These are phyloP conservation scores for Aspergillus carbonarius DNA, from an alignment of 2,329 filamentous ascomycete species.

Conservation along the genomic window DNA sequence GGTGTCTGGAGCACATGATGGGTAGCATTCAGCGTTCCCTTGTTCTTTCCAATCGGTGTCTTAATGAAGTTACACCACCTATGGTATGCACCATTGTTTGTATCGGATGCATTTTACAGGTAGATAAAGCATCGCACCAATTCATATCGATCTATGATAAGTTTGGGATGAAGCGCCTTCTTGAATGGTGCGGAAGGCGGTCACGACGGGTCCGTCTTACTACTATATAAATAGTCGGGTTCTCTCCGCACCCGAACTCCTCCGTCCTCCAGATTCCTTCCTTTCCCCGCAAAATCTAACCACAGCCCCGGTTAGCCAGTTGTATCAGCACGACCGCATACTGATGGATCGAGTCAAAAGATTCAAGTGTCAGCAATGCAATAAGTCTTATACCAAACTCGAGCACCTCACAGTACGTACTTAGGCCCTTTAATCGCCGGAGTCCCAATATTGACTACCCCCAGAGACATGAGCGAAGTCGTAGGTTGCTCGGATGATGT, in stretches of 20 bases:
- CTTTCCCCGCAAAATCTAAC: background rate
- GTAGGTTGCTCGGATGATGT: background rate
- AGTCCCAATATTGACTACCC: background rate
- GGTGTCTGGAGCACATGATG: slow-evolving; percentile 1
- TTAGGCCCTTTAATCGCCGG: background rate
- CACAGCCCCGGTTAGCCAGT: background rate
- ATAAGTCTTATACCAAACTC: slow-evolving; percentile 19
- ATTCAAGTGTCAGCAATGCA: slow-evolving; percentile 17
- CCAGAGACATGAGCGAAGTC: slow-evolving; percentile 6
- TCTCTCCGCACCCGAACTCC: background rate
- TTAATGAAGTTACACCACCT: background rate
- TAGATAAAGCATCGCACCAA: background rate
- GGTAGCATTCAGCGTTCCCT: slow-evolving; percentile 3
- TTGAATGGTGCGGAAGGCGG: background rate
- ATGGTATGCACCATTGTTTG: background rate
- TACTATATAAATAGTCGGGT: background rate
- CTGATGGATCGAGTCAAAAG: slow-evolving; percentile 8
- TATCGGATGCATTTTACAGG: background rate
- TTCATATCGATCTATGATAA: background rate
- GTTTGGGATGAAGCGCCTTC: background rate
- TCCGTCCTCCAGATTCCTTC: background rate
- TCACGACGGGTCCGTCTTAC: background rate
- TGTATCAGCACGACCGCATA: background rate
- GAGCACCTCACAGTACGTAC: slow-evolving; percentile 20
- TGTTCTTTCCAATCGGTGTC: background rate